Evolutionary conservation across 768 basidiomycete genomes (phyloP).

Genomic region (Russula sp.): DNA sequence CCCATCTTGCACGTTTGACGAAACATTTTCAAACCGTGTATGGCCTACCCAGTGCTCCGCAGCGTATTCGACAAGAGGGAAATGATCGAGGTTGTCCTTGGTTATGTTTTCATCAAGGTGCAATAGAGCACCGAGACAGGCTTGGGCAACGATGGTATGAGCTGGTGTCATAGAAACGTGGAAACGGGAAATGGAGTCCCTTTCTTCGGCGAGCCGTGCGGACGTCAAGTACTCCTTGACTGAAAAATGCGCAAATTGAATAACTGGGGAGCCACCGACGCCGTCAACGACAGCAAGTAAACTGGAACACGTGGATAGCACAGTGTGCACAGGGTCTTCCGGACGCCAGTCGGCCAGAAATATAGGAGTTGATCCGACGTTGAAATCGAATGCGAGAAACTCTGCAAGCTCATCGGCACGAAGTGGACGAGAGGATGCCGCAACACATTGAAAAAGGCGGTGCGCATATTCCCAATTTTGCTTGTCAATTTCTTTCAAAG

Average conservation of each 20-base stretch:
- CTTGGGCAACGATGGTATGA: constrained; percentile 1
- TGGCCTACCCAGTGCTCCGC: constrained; percentile 7
- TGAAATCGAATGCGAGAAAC: constrained; percentile 4
- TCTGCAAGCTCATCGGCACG: constrained; percentile 11
- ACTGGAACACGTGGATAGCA: constrained; percentile 7
- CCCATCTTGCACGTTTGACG: background rate
- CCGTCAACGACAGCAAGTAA: constrained; percentile 10
- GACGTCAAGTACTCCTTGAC: constrained; percentile 20
- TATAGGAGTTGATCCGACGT: background rate
- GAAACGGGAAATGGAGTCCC: background rate
- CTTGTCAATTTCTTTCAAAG: background rate
- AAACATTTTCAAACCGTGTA: background rate
- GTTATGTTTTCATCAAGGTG: background rate
- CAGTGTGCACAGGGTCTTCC: background rate
- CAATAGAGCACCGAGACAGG: background rate
- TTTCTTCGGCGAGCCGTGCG: background rate
- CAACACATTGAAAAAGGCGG: constrained; percentile 9
- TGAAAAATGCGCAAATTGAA: constrained; percentile 18
- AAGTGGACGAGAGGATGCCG: background rate
- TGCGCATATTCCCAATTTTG: background rate
- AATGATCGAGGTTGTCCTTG: background rate
- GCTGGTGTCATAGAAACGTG: background rate
- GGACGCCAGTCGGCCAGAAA: background rate
- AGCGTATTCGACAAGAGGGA: constrained; percentile 5
- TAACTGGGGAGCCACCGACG: background rate